Base-by-base conservation (phyloP, 1,139 yeast genomes). In the Scheffersomyces cryptocercus region DNA sequence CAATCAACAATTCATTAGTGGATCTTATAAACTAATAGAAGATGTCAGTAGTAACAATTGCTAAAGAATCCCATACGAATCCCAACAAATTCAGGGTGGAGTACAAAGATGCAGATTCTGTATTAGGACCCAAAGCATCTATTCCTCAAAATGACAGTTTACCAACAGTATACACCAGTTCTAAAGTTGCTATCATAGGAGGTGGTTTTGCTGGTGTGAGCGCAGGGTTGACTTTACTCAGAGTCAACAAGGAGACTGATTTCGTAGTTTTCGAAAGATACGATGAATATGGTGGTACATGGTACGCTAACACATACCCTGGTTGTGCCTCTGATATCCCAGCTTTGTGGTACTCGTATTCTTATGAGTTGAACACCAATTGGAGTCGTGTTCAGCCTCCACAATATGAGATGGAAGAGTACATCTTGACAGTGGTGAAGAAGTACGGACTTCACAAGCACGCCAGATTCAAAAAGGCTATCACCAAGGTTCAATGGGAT, bases 291-390 rank as follows among this genome's bases (percentile, higher is more conserved):
- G 82, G 82, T n/a, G 82, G 82, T 5, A 75, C 81, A 32, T 77
- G 82, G 82, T 71, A 68, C 56, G 77, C 79, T 40, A 77, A 77
- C 51, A 66, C 78, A 3, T 77, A 77, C 49, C 82, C 82, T 3
- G 82, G 81, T 5, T 76, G 79, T 54, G 82, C 81, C 32, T 68
- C 75, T 24, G 79, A 74, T 53, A 70, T 76, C 42, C 82, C 82
- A 3, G 76, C 78, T 2, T 54, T 74, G 29, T 77, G 79, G 74
- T 74, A 76, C 46, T 68, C 76, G 28, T 67, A 67, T 41, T 69
- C 66, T 20, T 65, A 64, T 40, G 76, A 66, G 42, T 59, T 76
- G 51, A 73, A 69, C 50, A 61, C 59, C 32, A 68, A 66, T 39
- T 77, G 81, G 81, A 65, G 68, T 43, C 66, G 67, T 47, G 44